A percentile compares a stretch with the other conserved stretches of the same genome.
Evolutionary conservation across 176 grass and related monocot genomes (phyloP).

Genomic region (Raddia guianensis): DNA sequence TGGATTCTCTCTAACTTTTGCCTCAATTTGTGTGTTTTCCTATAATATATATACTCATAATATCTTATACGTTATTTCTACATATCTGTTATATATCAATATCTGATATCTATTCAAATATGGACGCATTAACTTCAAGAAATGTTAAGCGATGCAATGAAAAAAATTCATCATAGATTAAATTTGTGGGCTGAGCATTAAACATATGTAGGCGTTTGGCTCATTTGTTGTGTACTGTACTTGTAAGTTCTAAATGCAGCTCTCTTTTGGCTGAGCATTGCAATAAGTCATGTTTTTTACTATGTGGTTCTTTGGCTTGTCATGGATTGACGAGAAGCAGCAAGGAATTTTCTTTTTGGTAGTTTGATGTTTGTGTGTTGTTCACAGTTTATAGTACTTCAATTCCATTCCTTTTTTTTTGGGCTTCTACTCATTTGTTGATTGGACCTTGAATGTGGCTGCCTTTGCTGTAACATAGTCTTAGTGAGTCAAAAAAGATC

Average conservation of each 20-base stretch:
- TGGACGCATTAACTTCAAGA: no score
- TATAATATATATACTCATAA: no score
- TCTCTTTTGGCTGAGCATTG: not conserved
- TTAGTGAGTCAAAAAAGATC: not conserved
- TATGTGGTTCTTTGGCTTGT: not conserved
- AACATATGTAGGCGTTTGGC: conserved; percentile 18
- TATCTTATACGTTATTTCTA: no score
- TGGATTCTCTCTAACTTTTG: no score
- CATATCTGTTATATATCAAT: no score
- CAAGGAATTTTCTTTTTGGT: conserved; percentile 4
- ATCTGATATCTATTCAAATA: no score
- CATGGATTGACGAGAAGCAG: conserved; percentile 1
- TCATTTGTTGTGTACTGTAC: not conserved
- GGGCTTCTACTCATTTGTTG: conserved; percentile 9
- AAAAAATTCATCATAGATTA: no score
- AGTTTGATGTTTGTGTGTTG: not conserved
- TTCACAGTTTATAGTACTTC: not conserved
- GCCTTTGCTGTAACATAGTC: not conserved
- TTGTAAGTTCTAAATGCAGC: not conserved
- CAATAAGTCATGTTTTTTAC: conserved; percentile 9
- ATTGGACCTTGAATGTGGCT: conserved; percentile 12
- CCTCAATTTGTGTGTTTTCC: no score
- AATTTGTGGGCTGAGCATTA: not conserved
- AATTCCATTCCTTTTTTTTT: not conserved
- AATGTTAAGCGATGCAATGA: no score